A percentile compares a stretch with the other conserved stretches of the same genome.
phyloP scores from a whole-genome alignment of 768 basidiomycete genomes.

The Lactarius quietus region DNA sequence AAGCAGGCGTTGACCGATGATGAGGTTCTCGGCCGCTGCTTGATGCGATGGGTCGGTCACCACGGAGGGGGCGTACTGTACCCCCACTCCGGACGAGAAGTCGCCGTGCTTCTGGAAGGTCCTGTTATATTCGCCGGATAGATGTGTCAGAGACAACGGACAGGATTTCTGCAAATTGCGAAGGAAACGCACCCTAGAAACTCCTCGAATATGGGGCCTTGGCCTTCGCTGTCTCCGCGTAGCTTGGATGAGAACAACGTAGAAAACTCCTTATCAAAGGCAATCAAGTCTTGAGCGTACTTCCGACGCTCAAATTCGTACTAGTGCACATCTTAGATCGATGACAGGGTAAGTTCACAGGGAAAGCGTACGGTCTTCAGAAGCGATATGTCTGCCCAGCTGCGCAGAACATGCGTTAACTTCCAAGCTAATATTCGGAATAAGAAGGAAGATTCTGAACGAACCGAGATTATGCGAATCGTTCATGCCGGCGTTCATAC shows the following conservation, averaged over 20 bases:
- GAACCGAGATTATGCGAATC: slow-evolving; percentile 50
- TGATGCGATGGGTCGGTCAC: slow-evolving; percentile 38
- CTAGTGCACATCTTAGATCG: slow-evolving; percentile 28
- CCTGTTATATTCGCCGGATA: slow-evolving; percentile 28
- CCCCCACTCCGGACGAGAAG: slow-evolving; percentile 47
- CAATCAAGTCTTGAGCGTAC: slow-evolving; percentile 52
- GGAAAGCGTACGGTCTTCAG: slow-evolving; percentile 42
- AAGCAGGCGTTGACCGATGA: slow-evolving; percentile 49
- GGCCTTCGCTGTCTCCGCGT: slow-evolving; percentile 34
- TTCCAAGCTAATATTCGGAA: slow-evolving; percentile 44
- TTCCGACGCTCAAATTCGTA: slow-evolving; percentile 53
- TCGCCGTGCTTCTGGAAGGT: slow-evolving; percentile 44
- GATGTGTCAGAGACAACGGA: not conserved
- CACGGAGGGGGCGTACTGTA: slow-evolving; percentile 44
- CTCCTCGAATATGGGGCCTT: slow-evolving; percentile 48
- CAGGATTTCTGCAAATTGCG: not conserved
- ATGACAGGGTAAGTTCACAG: not conserved
- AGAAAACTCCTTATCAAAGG: slow-evolving; percentile 50
- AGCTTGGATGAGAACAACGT: slow-evolving; percentile 55
- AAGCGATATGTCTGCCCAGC: slow-evolving; percentile 44
- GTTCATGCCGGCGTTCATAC: slow-evolving; percentile 53
- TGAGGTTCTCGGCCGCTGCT: slow-evolving; percentile 37
- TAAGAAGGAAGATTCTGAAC: not conserved
- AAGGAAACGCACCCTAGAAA: slow-evolving; percentile 39
- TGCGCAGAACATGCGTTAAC: slow-evolving; percentile 44